Percentiles rank a stretch among this genome's conserved stretches.
These are phyloP conservation scores for Leishmania aethiopica DNA, from an alignment of 208 protist species.

Conservation along the genomic window DNA sequence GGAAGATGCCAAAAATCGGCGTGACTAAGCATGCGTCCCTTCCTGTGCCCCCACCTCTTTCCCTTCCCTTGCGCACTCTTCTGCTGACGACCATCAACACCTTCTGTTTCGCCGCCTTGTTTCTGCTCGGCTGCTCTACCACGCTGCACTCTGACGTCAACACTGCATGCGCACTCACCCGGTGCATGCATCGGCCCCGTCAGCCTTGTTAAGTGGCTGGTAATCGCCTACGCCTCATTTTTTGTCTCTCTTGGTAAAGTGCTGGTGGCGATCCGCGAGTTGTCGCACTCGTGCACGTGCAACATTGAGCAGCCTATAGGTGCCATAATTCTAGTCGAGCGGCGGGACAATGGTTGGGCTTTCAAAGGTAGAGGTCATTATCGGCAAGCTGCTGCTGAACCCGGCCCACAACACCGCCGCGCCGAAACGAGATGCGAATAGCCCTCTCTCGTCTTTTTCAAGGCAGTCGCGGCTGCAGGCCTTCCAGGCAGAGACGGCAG, in stretches of 20 bases:
- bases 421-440: constrained; percentile 9
- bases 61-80: not conserved
- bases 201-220: not conserved
- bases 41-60: not conserved
- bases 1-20: not conserved
- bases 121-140: not conserved
- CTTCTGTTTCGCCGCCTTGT: not conserved
- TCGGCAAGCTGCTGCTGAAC: constrained; percentile 68
- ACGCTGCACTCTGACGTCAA: not conserved
- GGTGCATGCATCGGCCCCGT: not conserved
- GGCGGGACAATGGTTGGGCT: not conserved
- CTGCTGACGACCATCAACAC: not conserved
- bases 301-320: not conserved
- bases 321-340: not conserved
- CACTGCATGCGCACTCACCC: not conserved
- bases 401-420: constrained; percentile 64
- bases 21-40: not conserved
- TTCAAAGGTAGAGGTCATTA: constrained; percentile 54
- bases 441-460: constrained; percentile 36
- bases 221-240: not conserved
- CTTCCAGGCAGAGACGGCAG: constrained; percentile 33
- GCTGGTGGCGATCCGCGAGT: not conserved
- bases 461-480: constrained; percentile 50
- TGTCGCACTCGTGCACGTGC: not conserved
- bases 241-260: not conserved